Base-by-base conservation (phyloP, 352 stramenopile genomes). In the Pythium aristosporum region DNA sequence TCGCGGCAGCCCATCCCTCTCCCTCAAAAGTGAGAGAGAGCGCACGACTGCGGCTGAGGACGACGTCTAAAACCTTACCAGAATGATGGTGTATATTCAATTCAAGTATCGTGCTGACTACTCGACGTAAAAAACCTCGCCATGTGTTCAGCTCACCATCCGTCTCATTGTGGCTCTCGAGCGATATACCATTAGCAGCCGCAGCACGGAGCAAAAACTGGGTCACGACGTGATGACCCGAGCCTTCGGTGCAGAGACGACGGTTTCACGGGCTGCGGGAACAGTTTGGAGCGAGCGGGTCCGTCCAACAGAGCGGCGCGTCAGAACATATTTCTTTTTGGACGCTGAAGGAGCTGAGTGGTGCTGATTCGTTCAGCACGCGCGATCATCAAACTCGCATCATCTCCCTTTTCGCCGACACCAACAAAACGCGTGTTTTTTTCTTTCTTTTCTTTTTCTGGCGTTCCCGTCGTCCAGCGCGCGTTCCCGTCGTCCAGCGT, bases 91-190 rank as follows among this genome's bases (percentile, higher is more conserved):
- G 25, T 4, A 54, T 60, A 54, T 49, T 54, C 53, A 47, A 20
- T 23, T 20, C 49, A 59, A 66, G 59, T 66, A 20, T 42, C 11
- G 41, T 60, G 59, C 59, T 66, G 59, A 66, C 59, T 66, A 66
- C 48, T 66, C 30, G 49, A 44, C n/a, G 2, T 60, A n/a, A 30
- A 66, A 66, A 66, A 66, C 59, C 59, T 66, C 50, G 0, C 25
- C 48, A 65, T 66, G 49, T 66, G 59, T 52, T 60, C 59, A 66
- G 59, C 12, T 21, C 6, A 11, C 39, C 13, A 21, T 20, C 39
- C 13, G 39, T 20, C 39, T 20, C 39, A 18, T 46, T 36, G 16
- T 34, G 37, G 34, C 39, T 32, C 10, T 23, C 30, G 56, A 63
- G 30, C 42, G 15, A 47, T 20, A 13, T 13, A 13, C 34, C 34